These are phyloP conservation scores for Chlorencoelia australis DNA, from an alignment of 2,329 filamentous ascomycete genomes.

Conservation along the genomic window DNA sequence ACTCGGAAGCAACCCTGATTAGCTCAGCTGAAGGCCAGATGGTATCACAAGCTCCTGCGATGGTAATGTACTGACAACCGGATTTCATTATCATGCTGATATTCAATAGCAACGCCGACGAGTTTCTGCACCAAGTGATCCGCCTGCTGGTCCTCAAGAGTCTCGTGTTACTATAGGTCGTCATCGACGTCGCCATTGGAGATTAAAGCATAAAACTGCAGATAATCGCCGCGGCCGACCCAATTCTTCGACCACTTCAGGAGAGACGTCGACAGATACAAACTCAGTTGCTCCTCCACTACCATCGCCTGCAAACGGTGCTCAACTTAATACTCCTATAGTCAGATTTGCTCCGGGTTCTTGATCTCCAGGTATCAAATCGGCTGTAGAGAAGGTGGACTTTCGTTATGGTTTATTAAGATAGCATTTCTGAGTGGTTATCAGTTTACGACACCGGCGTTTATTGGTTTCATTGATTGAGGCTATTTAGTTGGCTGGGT, in stretches of 20 bases:
- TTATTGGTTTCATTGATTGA: no score
- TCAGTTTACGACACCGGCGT: no score
- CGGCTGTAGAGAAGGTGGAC: no score
- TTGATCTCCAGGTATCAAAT: no score
- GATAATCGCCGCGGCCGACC: constrained; percentile 6
- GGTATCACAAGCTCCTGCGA: constrained; percentile 5
- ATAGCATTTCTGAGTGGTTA: no score
- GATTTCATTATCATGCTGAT: constrained; percentile 10
- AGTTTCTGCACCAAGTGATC: constrained; percentile 24
- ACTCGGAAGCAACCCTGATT: constrained; percentile 14
- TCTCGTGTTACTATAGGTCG: constrained; percentile 12
- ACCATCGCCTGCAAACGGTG: constrained; percentile 8
- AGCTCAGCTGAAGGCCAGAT: constrained; percentile 18
- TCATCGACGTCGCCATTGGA: constrained; percentile 23
- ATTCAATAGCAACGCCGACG: constrained; percentile 18
- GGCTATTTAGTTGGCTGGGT: no score
- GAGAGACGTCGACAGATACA: constrained; percentile 10
- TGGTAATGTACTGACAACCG: no score
- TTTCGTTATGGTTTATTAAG: no score
- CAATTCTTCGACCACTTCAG: constrained; percentile 7
- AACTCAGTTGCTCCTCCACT: constrained; percentile 7
- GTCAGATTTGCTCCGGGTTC: constrained; percentile 5
- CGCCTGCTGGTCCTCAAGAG: constrained; percentile 13
- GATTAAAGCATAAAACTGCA: constrained; percentile 18
- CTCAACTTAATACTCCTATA: not conserved